Evolutionary conservation across 1,139 yeast genomes (phyloP).

Genomic region (Candida tunisiensis): DNA sequence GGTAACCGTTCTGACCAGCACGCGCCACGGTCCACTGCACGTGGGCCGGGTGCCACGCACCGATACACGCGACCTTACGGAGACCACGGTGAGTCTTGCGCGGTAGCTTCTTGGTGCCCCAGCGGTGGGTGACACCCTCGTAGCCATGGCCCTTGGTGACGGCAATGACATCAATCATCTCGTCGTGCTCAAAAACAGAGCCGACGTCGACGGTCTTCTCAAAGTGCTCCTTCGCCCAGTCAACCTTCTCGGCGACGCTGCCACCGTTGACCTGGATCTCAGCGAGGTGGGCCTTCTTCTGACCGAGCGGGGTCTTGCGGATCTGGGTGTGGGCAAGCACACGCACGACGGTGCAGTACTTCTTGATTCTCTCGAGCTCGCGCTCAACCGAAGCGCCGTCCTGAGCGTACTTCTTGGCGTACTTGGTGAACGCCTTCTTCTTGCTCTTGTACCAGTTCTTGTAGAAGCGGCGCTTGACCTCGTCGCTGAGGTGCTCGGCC

Average conservation of each 20-base stretch:
- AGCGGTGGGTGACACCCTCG: slow-evolving; percentile 99
- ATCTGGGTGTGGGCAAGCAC: slow-evolving; percentile 99
- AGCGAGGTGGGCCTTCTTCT: slow-evolving; percentile 99
- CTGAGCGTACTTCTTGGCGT: slow-evolving; percentile 95
- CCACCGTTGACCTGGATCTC: slow-evolving; percentile 99
- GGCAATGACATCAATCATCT: slow-evolving; percentile 96
- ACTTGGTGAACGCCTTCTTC: slow-evolving; percentile 99
- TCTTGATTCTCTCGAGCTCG: slow-evolving; percentile 96
- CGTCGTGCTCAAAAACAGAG: slow-evolving; percentile 96
- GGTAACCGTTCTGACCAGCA: slow-evolving; percentile 99
- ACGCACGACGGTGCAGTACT: slow-evolving; percentile 98
- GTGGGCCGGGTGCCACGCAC: slow-evolving; percentile 99
- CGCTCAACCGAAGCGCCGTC: slow-evolving; percentile 81
- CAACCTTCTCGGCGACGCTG: slow-evolving; percentile 90
- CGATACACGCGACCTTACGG: slow-evolving; percentile 99
- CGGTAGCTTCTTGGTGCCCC: slow-evolving; percentile 99
- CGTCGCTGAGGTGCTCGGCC: slow-evolving; percentile 99
- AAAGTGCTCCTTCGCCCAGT: slow-evolving; percentile 98
- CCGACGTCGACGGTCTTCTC: slow-evolving; percentile 97
- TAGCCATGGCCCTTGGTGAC: slow-evolving; percentile 99
- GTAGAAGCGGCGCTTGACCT: slow-evolving; percentile 99
- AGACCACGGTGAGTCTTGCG: slow-evolving; percentile 99
- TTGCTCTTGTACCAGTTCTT: slow-evolving; percentile 99
- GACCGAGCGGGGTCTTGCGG: slow-evolving; percentile 97
- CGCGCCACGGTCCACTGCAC: slow-evolving; percentile 99